A percentile compares a stretch with the other conserved stretches of the same genome.
Conservation (phyloP, 2,329 filamentous ascomycete species). For the Nothopassalora personata region DNA sequence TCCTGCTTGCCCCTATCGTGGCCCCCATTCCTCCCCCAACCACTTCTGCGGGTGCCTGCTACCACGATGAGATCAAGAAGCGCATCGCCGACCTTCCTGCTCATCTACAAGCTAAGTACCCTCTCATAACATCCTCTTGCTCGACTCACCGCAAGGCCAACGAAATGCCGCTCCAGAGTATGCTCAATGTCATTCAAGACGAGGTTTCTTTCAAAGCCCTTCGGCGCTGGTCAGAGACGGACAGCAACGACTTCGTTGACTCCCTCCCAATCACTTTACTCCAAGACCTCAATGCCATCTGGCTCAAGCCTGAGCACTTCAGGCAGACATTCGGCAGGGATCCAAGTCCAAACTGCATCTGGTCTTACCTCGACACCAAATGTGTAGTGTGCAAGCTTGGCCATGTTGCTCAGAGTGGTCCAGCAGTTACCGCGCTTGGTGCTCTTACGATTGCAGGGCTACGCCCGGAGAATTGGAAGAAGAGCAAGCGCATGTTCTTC, state of each 20-base stretch:
- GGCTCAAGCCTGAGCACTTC: slow-evolving; percentile 11
- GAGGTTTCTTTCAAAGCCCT: slow-evolving; percentile 11
- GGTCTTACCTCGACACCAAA: slow-evolving; percentile 9
- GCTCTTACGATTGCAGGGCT: slow-evolving; percentile 22
- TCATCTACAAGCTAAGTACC: slow-evolving; percentile 17
- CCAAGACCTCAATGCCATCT: slow-evolving; percentile 13
- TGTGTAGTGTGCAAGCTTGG: slow-evolving; percentile 24
- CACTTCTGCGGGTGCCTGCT: slow-evolving; percentile 1
- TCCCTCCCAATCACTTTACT: slow-evolving; percentile 10
- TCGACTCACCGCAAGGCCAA: slow-evolving; percentile 15
- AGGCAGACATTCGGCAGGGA: neutral
- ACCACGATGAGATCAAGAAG: slow-evolving; percentile 10
- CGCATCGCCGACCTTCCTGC: slow-evolving; percentile 19
- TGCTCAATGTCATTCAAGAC: slow-evolving; percentile 16
- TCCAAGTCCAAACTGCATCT: neutral
- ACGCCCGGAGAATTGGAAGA: slow-evolving; percentile 20
- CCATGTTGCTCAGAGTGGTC: slow-evolving; percentile 10
- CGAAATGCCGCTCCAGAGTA: slow-evolving; percentile 16
- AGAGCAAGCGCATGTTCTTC: slow-evolving; percentile 23
- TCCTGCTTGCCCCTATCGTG: slow-evolving; percentile 18
- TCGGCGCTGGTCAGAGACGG: slow-evolving; percentile 7
- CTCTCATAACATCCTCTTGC: neutral
- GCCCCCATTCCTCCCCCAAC: slow-evolving; percentile 3
- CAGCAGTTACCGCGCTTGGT: slow-evolving; percentile 17
- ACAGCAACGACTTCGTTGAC: neutral